These are phyloP conservation scores for Xylariaceae sp. DNA, from an alignment of 2,329 filamentous ascomycete genomes.

Conservation along the genomic window DNA sequence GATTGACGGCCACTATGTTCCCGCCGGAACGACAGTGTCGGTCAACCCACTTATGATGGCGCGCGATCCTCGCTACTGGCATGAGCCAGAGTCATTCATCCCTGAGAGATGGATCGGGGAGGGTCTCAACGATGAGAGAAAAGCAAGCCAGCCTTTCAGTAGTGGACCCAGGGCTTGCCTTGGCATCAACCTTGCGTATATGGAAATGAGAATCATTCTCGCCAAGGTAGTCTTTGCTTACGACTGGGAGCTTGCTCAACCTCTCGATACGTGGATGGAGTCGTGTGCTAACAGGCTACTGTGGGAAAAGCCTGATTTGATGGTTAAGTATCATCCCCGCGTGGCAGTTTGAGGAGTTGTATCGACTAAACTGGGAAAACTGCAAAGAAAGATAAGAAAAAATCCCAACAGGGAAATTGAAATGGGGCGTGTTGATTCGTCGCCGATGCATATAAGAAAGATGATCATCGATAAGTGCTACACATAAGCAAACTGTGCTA, in stretches of 20 bases:
- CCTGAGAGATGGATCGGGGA: conserved; percentile 26
- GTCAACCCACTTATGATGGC: conserved; percentile 5
- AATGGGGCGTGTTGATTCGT: background rate
- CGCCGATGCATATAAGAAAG: no score
- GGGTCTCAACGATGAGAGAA: conserved; percentile 16
- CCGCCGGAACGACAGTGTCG: conserved; percentile 16
- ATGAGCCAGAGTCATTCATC: conserved; percentile 18
- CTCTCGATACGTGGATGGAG: conserved; percentile 36
- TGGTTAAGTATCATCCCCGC: conserved; percentile 17
- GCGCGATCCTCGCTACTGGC: conserved; percentile 17
- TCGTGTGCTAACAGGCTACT: conserved; percentile 28
- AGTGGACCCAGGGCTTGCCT: conserved; percentile 23
- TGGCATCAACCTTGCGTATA: conserved; percentile 33
- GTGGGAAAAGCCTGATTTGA: conserved; percentile 31
- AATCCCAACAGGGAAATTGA: background rate
- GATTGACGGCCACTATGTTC: conserved; percentile 21
- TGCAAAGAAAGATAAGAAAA: no score
- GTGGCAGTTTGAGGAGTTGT: background rate
- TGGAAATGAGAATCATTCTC: conserved; percentile 38
- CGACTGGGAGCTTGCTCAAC: conserved; percentile 34
- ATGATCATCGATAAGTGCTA: no score
- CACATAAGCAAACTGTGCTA: no score
- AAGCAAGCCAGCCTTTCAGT: conserved; percentile 24
- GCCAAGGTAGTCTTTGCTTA: conserved; percentile 38
- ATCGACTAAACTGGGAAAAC: background rate